Evolutionary conservation across 805 yeast genomes (phyloP).

Genomic region (Nakazawaea wickerhamii): DNA sequence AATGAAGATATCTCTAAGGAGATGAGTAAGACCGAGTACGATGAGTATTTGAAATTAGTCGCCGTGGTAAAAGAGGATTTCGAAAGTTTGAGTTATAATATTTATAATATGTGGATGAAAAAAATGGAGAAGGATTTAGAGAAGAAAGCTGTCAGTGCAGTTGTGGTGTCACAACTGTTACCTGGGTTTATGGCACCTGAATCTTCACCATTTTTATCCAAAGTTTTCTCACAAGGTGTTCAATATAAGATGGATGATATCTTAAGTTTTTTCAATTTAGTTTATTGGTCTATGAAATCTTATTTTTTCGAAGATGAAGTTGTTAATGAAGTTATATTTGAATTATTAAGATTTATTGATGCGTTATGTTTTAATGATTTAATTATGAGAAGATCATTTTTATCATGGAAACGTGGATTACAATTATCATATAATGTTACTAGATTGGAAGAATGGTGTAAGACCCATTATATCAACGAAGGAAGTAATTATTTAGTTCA

Average conservation of each 20-base stretch:
- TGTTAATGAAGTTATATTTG: conserved; percentile 76
- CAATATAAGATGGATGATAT: conserved; percentile 93
- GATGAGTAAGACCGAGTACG: conserved; percentile 85
- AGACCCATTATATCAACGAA: conserved; percentile 84
- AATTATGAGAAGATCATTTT: conserved; percentile 88
- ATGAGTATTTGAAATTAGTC: conserved; percentile 82
- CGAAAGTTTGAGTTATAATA: conserved; percentile 86
- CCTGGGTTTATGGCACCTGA: conserved; percentile 95
- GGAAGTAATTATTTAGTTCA: conserved; percentile 82
- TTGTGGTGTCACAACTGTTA: conserved; percentile 86
- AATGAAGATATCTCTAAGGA: conserved; percentile 75
- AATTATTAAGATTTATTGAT: conserved; percentile 80
- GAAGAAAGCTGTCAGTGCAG: conserved; percentile 91
- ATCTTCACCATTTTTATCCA: conserved; percentile 70
- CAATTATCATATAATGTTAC: conserved; percentile 96
- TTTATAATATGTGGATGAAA: conserved; percentile 96
- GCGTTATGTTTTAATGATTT: conserved; percentile 93
- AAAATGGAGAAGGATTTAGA: conserved; percentile 87
- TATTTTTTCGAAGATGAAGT: conserved; percentile 84
- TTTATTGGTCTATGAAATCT: conserved; percentile 89
- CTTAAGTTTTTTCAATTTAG: conserved; percentile 80
- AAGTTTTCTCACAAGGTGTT: conserved; percentile 66
- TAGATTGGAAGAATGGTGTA: conserved; percentile 97
- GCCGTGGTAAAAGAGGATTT: conserved; percentile 92
- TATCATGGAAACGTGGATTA: conserved; percentile 96